These are phyloP conservation scores for Hypoxylon rubiginosum DNA, from an alignment of 2,329 filamentous ascomycete species.

Conservation along the genomic window DNA sequence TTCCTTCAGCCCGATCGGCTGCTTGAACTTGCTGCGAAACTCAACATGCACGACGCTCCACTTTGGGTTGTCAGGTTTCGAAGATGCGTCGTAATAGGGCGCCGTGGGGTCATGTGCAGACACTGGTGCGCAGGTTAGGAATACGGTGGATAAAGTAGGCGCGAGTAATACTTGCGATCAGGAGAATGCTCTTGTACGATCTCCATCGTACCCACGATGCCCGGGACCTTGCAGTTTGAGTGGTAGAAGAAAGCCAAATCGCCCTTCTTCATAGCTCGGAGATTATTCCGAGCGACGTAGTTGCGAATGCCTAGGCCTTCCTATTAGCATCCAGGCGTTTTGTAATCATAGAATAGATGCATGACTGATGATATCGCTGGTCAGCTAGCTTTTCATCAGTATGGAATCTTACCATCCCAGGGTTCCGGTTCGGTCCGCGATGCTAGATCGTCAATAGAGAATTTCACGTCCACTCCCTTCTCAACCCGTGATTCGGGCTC, in stretches of 20 bases:
- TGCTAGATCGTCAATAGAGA: slow-evolving; percentile 91
- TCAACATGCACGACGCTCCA: slow-evolving; percentile 93
- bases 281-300: slow-evolving; percentile 81
- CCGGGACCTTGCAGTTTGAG: slow-evolving; percentile 90
- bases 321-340: slow-evolving; percentile 31
- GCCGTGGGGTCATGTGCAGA: slow-evolving; percentile 78
- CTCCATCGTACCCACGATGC: slow-evolving; percentile 89
- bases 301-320: slow-evolving; percentile 53
- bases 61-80: slow-evolving; percentile 75
- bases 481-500: slow-evolving; percentile 90
- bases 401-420: slow-evolving; percentile 81
- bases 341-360: slow-evolving; percentile 24
- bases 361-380: slow-evolving; percentile 18
- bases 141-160: neutral
- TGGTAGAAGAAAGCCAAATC: slow-evolving; percentile 98
- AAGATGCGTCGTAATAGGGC: slow-evolving; percentile 87
- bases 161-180: slow-evolving; percentile 71
- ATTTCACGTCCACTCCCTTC: slow-evolving; percentile 89
- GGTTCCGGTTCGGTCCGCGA: slow-evolving; percentile 81
- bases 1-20: slow-evolving; percentile 77
- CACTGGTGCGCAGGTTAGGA: slow-evolving; percentile 60
- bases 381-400: slow-evolving; percentile 10
- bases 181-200: slow-evolving; percentile 86
- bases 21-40: slow-evolving; percentile 85
- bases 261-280: slow-evolving; percentile 90